Conservation (phyloP, 1,139 yeast genomes). For the Pichia sp. region DNA sequence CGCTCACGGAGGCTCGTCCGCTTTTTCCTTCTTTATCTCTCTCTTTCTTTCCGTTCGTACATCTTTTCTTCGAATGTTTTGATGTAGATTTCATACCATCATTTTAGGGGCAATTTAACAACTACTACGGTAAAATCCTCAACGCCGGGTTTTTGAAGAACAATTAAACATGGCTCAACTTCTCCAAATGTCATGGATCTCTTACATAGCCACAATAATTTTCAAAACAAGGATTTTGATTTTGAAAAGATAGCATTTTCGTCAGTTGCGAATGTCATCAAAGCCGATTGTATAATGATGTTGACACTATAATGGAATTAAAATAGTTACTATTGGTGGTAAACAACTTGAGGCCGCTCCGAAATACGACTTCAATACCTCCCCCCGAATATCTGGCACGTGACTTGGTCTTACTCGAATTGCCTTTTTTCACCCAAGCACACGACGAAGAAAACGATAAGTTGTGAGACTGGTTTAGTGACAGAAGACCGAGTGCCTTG, state of each 20-base stretch:
- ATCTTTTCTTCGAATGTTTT: not conserved
- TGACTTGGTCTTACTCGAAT: not conserved
- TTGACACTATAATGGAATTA: too few relatives aligned
- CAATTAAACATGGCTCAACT: too few relatives aligned
- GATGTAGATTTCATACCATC: too few relatives aligned
- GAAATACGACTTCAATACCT: not conserved
- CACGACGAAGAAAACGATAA: not conserved
- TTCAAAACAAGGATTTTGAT: too few relatives aligned
- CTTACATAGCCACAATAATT: too few relatives aligned
- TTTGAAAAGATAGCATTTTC: too few relatives aligned
- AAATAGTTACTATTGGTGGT: too few relatives aligned
- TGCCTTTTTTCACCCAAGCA: not conserved
- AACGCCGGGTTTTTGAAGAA: too few relatives aligned
- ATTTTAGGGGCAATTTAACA: not conserved
- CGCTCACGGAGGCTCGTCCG: not conserved
- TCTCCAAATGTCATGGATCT: too few relatives aligned
- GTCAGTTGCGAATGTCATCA: too few relatives aligned
- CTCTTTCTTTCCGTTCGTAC: not conserved
- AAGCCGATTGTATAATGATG: too few relatives aligned
- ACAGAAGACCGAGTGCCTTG: not conserved
- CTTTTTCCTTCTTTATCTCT: not conserved
- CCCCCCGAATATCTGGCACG: not conserved
- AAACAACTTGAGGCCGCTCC: too few relatives aligned
- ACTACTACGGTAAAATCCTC: not conserved
- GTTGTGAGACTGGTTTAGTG: not conserved